Evolutionary conservation across 1,284 basidiomycete species (phyloP), one percentile per base, ranked within the genome.

Genomic region (Prillingera fragicola): DNA sequence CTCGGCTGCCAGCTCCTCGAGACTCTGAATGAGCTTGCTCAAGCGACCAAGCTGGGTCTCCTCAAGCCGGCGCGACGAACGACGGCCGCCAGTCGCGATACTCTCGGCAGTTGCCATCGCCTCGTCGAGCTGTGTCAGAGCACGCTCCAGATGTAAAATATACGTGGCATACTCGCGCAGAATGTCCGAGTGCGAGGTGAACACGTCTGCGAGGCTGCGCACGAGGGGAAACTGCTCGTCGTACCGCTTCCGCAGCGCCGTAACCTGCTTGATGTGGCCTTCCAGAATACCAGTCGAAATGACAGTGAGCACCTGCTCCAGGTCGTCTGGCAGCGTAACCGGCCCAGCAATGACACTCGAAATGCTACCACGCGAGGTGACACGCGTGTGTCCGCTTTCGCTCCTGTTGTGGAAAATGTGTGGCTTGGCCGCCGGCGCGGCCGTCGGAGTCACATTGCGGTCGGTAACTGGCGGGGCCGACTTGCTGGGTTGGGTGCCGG

Each of bases 161-260:
- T 92, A 96, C 35, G 82, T 85, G 1, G 86, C 84, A 71, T 96
- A 96, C 47, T 88, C 87, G 48, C 85, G 80, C 45, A 96, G 81
- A 43, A 96, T 87, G 68, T 89, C 85, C 7, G 88, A 87, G 89
- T 95, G 65, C 12, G 85, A 80, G 26, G 89, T 85, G 70, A 95
- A 96, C 12, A 95, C 87, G 59, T 94, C 89, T 27, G 90, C 90
- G 27, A 96, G 76, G 27, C 84, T 86, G 41, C 90, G 78, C 27
- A 95, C 90, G 18, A 95, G 78, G 4, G 90, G 90, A 62, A 85
- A 94, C 64, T 94, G 88, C 60, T 92, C 87, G 48, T 91, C 87
- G 52, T 92, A 94, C 33, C 89, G 77, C 71, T 85, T 89, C 61
- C 80, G 80, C 55, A 96, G 71, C 18, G 84, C 84, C 36, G 86